These are phyloP conservation scores for fission yeast (Schizosaccharomyces pombe) DNA, from an alignment of 805 yeast genomes.

Conservation along the genomic window ASM294v3 CU329670.1:4760001-4760500, in stretches of 20 bases:
- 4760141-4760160: no score
- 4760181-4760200: no score
- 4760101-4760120: neutral
- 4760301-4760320: neutral
- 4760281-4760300: neutral
- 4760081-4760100: neutral
- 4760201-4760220: neutral
- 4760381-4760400: slow-evolving; percentile 1
- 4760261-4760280: neutral
- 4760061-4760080: neutral
- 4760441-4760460: neutral
- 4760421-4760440: slow-evolving; percentile 3
- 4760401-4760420: slow-evolving; percentile 3
- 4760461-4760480: neutral
- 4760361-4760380: neutral
- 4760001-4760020: neutral
- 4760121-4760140: neutral
- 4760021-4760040: neutral
- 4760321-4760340: no score
- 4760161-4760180: no score
- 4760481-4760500: neutral
- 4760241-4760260: neutral
- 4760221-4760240: neutral
- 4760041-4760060: neutral
- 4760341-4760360: neutral